Base-by-base conservation (phyloP, 2,329 filamentous ascomycete genomes). In the Dactylellina parvicollis region DNA sequence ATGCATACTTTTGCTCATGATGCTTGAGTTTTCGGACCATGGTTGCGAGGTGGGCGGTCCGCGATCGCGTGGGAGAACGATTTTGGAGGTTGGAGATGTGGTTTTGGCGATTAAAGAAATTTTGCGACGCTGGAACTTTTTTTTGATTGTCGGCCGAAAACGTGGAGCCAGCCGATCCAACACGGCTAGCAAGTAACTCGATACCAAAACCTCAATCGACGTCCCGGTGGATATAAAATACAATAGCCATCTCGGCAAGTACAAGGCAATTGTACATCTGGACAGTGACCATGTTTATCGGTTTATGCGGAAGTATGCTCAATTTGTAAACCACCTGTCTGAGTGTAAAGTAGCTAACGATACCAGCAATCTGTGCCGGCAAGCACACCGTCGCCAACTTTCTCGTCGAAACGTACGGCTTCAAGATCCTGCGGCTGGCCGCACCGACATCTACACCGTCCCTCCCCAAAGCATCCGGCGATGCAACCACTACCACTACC, bases 11-110 rank as follows among this genome's bases (percentile, higher is more conserved):
- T 81, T 95, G 88, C 88, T 99, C 95, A 83, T 97, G 94, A 83
- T 96, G 88, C 83, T 97, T 98, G 80, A 99, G 88, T 84, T 96
- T 92, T 78, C 95, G 90, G 77, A 96, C 92, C 95, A 98, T 98
- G 66, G 77, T 83, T 78, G 56, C 22, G 24, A 40, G 50, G 20
- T 52, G 36, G n/a, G n/a, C 22, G 40, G 18, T 30, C 34, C 28
- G 22, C 38, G 42, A 49, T 59, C 44, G 52, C 44, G 59, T 22
- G 46, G 12, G 16, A 24, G 28, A 44, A n/a, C n/a, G 12, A 18
- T 18, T 57, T 5, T 32, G 12, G 14, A n/a, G 24, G 7, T 42
- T 64, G 30, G 32, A 49, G 56, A 50, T 24, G 52, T 34, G 54
- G 36, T 28, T 62, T 61, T 56, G 28, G 57, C 36, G 46, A 38